A percentile compares a stretch with the other conserved stretches of the same genome.
These are phyloP conservation scores for Daldinia concentrica DNA, from an alignment of 495 filamentous ascomycete genomes.

Conservation along the genomic window DNA sequence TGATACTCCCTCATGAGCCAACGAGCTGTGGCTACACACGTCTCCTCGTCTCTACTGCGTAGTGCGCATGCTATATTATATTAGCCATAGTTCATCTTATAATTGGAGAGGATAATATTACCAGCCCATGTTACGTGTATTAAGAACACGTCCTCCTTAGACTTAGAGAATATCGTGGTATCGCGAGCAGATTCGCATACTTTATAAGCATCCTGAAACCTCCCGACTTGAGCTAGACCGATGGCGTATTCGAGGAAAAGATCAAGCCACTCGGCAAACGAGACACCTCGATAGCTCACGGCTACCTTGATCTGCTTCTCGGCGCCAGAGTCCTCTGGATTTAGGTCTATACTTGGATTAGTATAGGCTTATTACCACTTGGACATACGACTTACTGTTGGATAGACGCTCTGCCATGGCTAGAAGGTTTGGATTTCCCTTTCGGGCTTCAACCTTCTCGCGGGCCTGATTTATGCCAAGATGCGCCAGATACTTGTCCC, in stretches of 20 bases:
- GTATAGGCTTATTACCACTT: constrained; percentile 1
- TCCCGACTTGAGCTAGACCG: constrained; percentile 66
- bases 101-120: constrained; percentile 48
- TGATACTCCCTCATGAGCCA: constrained; percentile 89
- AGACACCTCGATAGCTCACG: constrained; percentile 73
- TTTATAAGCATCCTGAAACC: constrained; percentile 74
- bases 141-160: constrained; percentile 69
- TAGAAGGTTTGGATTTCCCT: constrained; percentile 68
- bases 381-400: constrained; percentile 53
- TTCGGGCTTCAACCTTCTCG: constrained; percentile 56
- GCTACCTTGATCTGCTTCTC: constrained; percentile 39
- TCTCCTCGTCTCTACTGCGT: constrained; percentile 79
- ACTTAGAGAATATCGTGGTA: constrained; percentile 80
- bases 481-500: constrained; percentile 74
- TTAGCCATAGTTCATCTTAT: constrained; percentile 26
- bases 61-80: constrained; percentile 75
- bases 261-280: constrained; percentile 85
- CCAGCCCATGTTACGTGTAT: constrained; percentile 85
- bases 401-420: constrained; percentile 73
- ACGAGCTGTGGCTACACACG: constrained; percentile 70
- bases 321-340: constrained; percentile 28
- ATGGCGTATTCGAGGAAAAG: constrained; percentile 90
- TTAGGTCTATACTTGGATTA: constrained; percentile 36
- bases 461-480: constrained; percentile 67
- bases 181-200: constrained; percentile 76